Base-by-base conservation (phyloP, 176 grass and related monocot genomes). In the Luzula sylvatica region DNA sequence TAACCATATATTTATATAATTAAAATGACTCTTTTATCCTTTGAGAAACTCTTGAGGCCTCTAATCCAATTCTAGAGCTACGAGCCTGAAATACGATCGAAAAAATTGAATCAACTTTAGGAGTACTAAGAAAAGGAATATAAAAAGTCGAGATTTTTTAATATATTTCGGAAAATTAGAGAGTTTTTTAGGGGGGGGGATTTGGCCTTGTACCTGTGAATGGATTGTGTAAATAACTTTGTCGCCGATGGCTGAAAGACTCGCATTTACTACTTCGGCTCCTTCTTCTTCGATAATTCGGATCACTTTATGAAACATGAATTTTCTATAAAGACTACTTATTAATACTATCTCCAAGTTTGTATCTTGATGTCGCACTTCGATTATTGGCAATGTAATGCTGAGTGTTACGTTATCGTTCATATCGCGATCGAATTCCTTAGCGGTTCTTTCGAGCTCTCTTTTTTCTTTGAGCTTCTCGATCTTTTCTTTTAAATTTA, bases 221-320 rank as follows among this genome's bases (percentile, higher is more conserved):
- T 96, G 90, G 7, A 96, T 27, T 7, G 90, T 89, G 67, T 86
- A 79, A 54, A 89, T 80, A 41, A 96, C 69, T 61, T 86, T 96
- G 32, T 96, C 81, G 1, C 45, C 74, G 11, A 89, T 47, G 6
- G 69, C 46, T 38, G 81, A 89, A 73, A 89, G 88, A 68, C 50
- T 96, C 16, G 84, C 90, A 47, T 74, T 86, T 17, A 96, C 39
- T 3, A 96, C 72, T 47, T 96, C 83, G 0, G 74, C 90, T 25
- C 84, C 90, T 56, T 96, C 84, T 46, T 89, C 74, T 75, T 86
- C 90, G 25, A 96, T 75, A 45, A 77, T 50, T 13, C 67, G 42
- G 43, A 96, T 86, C 43, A 96, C 77, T 72, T 89, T 66, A 65
- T 89, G 81, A 17, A 96, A 82, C 38, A 48, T 51, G 70, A 86